These are phyloP conservation scores for Exophiala phaeomuriformis DNA, from an alignment of 2,329 filamentous ascomycete genomes.

Conservation along the genomic window DNA sequence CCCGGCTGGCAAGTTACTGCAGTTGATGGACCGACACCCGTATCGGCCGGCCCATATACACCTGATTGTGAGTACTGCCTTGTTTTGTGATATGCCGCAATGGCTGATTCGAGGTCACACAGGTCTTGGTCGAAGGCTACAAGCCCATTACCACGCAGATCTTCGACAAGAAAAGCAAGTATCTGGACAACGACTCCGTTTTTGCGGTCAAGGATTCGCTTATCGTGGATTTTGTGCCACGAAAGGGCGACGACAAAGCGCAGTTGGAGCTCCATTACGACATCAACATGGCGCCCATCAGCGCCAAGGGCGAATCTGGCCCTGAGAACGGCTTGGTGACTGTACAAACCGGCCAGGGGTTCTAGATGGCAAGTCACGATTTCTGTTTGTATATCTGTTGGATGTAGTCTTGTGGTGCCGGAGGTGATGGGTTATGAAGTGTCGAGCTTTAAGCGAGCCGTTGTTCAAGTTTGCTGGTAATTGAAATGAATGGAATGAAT, in stretches of 20 bases:
- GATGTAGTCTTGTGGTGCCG: background rate
- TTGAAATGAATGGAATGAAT: too few species aligned
- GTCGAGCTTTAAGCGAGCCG: too few species aligned
- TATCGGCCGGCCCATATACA: slow-evolving; percentile 59
- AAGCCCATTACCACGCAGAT: slow-evolving; percentile 70
- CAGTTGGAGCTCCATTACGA: slow-evolving; percentile 49
- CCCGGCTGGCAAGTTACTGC: slow-evolving; percentile 51
- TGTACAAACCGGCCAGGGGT: slow-evolving; percentile 1
- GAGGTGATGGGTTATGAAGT: too few species aligned
- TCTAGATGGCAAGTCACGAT: background rate
- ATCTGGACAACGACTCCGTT: slow-evolving; percentile 53
- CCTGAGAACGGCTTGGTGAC: slow-evolving; percentile 42
- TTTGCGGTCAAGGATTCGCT: slow-evolving; percentile 55
- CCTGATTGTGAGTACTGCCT: slow-evolving; percentile 43
- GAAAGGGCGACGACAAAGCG: slow-evolving; percentile 46
- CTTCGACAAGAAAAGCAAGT: slow-evolving; percentile 60
- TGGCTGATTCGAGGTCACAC: slow-evolving; percentile 1
- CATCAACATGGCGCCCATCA: slow-evolving; percentile 37
- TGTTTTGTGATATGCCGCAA: background rate
- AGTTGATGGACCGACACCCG: slow-evolving; percentile 54
- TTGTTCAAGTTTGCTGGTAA: too few species aligned
- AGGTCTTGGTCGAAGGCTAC: slow-evolving; percentile 52
- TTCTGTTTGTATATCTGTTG: too few species aligned
- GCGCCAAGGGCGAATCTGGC: slow-evolving; percentile 36
- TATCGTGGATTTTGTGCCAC: slow-evolving; percentile 50